These are phyloP conservation scores for Hylodesmum podocarpum DNA, from an alignment of 306 rosid genomes.

Conservation along the genomic window DNA sequence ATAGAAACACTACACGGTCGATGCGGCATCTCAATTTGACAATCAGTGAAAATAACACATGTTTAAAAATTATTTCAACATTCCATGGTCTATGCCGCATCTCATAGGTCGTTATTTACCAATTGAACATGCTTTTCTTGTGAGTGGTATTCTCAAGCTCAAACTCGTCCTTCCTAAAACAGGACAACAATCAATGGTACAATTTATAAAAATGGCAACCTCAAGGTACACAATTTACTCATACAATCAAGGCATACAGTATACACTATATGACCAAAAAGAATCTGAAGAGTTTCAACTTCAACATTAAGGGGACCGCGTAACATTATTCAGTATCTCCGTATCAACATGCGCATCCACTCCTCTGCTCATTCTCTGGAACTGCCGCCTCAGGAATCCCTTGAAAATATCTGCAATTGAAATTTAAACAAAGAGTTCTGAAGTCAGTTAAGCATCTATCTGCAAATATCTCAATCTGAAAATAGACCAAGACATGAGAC, in stretches of 20 bases:
- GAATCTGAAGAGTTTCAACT: conserved; percentile 37
- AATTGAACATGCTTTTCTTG: conserved; percentile 31
- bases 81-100: neutral
- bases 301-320: conserved; percentile 20
- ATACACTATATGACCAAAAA: conserved; percentile 42
- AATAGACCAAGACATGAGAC: neutral
- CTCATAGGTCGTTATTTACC: conserved; percentile 14
- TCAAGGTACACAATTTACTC: conserved; percentile 31
- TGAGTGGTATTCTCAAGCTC: conserved; percentile 28
- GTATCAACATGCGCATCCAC: conserved; percentile 92
- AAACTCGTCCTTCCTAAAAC: conserved; percentile 38
- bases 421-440: neutral
- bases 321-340: conserved; percentile 18
- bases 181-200: conserved; percentile 21
- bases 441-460: neutral
- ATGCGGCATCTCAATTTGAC: conserved; percentile 9
- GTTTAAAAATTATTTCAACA: conserved; percentile 2
- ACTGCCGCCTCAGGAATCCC: conserved; percentile 80
- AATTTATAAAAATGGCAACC: conserved; percentile 27
- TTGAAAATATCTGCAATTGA: conserved; percentile 81
- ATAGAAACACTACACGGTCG: neutral
- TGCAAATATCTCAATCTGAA: neutral
- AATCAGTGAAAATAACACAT: neutral
- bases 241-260: conserved; percentile 40
- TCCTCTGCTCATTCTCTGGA: conserved; percentile 69